A percentile compares a stretch with the other conserved stretches of the same genome.
phyloP scores from a whole-genome alignment of 2,329 filamentous ascomycete species.

The Arthrobotrys sphaeroides region DNA sequence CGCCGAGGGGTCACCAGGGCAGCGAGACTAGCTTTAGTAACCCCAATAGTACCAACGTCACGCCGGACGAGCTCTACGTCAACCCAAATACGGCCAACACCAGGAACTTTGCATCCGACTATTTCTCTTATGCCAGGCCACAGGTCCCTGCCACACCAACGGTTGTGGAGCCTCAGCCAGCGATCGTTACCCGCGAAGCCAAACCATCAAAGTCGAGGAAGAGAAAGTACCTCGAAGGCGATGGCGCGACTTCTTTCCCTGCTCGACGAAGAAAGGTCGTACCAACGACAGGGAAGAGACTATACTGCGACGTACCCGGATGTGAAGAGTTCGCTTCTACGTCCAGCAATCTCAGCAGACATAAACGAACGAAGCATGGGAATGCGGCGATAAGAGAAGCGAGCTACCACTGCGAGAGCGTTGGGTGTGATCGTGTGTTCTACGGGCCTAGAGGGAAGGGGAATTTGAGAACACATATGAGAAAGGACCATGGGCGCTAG shows the following conservation, averaged over 20 bases:
- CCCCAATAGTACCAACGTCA: conserved; percentile 49
- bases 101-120: conserved; percentile 34
- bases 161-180: neutral
- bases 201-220: conserved; percentile 29
- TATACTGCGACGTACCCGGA: conserved; percentile 48
- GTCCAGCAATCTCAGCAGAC: conserved; percentile 47
- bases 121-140: conserved; percentile 38
- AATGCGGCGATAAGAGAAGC: conserved; percentile 40
- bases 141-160: neutral
- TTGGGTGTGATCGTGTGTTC: conserved; percentile 44
- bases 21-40: conserved; percentile 50
- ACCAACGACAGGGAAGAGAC: conserved; percentile 34
- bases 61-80: conserved; percentile 45
- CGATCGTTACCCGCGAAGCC: neutral
- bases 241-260: conserved; percentile 44
- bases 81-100: conserved; percentile 38
- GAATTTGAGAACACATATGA: conserved; percentile 45
- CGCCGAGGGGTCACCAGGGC: conserved; percentile 28
- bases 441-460: conserved; percentile 48
- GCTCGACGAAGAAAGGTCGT: conserved; percentile 44
- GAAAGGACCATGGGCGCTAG: conserved; percentile 35
- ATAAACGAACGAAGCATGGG: conserved; percentile 50
- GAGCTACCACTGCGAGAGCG: conserved; percentile 38
- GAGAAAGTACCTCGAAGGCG: conserved; percentile 51
- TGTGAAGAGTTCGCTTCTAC: conserved; percentile 53